These are phyloP conservation scores for Hypoxylon sp. DNA, from an alignment of 2,329 filamentous ascomycete species.

Conservation along the genomic window DNA sequence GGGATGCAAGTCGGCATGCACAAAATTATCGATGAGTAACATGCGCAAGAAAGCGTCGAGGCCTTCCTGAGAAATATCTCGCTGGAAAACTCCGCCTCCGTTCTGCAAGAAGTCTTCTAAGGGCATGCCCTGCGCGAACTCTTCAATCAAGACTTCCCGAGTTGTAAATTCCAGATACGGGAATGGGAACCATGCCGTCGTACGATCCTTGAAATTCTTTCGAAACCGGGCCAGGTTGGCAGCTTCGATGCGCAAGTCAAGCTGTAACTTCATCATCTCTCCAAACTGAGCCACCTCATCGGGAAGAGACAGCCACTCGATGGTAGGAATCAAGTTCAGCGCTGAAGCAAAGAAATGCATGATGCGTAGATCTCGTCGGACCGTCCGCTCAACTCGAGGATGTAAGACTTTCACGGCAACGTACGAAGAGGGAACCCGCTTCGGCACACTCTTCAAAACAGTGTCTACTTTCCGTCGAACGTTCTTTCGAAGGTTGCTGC, in stretches of 20 bases:
- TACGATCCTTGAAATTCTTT: slow-evolving; percentile 87
- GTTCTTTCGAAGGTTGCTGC: slow-evolving; percentile 72
- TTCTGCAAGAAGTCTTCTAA: slow-evolving; percentile 90
- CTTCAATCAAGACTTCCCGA: slow-evolving; percentile 90
- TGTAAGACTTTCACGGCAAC: slow-evolving; percentile 97
- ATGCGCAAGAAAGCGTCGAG: slow-evolving; percentile 96
- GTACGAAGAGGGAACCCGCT: slow-evolving; percentile 87
- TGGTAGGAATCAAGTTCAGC: slow-evolving; percentile 89
- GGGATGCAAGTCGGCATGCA: slow-evolving; percentile 95
- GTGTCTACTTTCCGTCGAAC: slow-evolving; percentile 86
- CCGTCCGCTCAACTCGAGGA: slow-evolving; percentile 87
- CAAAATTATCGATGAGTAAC: slow-evolving; percentile 96
- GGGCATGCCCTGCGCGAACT: slow-evolving; percentile 95
- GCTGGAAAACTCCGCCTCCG: slow-evolving; percentile 91
- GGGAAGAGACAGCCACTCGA: slow-evolving; percentile 96
- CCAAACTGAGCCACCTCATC: slow-evolving; percentile 95
- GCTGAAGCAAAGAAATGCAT: slow-evolving; percentile 91
- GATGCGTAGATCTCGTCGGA: slow-evolving; percentile 90
- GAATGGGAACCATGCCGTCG: slow-evolving; percentile 96
- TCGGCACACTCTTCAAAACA: slow-evolving; percentile 86
- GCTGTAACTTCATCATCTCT: slow-evolving; percentile 98
- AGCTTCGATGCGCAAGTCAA: slow-evolving; percentile 94
- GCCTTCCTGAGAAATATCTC: slow-evolving; percentile 94
- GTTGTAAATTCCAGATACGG: slow-evolving; percentile 94
- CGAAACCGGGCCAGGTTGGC: slow-evolving; percentile 91